phyloP scores from a whole-genome alignment of 2,329 filamentous ascomycete genomes.

The Delphinella strobiligena region DNA sequence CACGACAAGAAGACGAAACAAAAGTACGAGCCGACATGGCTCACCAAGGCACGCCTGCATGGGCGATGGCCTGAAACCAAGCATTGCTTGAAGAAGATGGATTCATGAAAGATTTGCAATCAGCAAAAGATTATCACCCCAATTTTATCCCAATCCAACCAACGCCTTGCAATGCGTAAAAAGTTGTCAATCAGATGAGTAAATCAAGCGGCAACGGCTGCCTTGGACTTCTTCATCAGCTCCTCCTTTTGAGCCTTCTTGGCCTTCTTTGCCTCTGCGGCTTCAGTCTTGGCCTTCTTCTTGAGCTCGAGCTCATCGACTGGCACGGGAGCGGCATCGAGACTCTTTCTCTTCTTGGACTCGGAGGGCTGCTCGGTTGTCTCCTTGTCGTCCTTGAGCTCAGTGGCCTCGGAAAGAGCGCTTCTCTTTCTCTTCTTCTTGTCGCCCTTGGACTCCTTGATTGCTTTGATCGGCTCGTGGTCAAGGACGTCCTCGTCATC shows the following conservation, averaged over 20 bases:
- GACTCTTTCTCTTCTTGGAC: slow-evolving; percentile 21
- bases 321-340: slow-evolving; percentile 12
- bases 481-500: slow-evolving; percentile 57
- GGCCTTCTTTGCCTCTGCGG: slow-evolving; percentile 11
- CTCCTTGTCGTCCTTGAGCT: slow-evolving; percentile 15
- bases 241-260: slow-evolving; percentile 16
- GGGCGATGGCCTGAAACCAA: background rate
- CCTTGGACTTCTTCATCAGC: slow-evolving; percentile 13
- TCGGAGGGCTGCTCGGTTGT: slow-evolving; percentile 17
- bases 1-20: background rate
- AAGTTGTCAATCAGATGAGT: background rate
- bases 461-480: slow-evolving; percentile 26
- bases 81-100: background rate
- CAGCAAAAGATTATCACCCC: background rate
- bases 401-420: slow-evolving; percentile 14
- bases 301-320: slow-evolving; percentile 12
- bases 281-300: slow-evolving; percentile 20
- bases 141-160: background rate
- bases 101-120: background rate
- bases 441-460: slow-evolving; percentile 14
- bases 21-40: background rate
- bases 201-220: slow-evolving; percentile 9
- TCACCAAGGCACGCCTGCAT: background rate
- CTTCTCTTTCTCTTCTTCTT: slow-evolving; percentile 22
- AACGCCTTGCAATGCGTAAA: background rate